Evolutionary conservation across 2,329 filamentous ascomycete species (phyloP).

Genomic region (Dactylellina sp.): DNA sequence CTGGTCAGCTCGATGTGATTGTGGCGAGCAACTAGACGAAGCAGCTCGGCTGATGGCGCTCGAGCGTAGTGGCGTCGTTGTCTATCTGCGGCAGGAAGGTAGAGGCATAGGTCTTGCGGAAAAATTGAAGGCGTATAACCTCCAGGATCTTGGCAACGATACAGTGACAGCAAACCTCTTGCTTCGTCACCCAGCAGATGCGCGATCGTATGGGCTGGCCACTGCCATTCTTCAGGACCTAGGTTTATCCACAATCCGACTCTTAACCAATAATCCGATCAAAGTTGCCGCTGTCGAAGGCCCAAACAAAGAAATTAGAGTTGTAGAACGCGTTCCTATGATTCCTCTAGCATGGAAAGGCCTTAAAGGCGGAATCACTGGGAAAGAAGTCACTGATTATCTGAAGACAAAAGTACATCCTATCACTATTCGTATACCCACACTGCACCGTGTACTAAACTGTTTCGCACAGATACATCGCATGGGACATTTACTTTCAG

Average conservation of each 20-base stretch:
- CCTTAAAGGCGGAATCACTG: slow-evolving; percentile 80
- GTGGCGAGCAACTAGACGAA: slow-evolving; percentile 96
- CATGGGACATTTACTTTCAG: slow-evolving; percentile 81
- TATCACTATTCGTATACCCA: slow-evolving; percentile 18
- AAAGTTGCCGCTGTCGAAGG: slow-evolving; percentile 96
- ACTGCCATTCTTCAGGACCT: slow-evolving; percentile 93
- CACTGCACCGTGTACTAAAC: background rate
- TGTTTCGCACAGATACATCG: slow-evolving; percentile 75
- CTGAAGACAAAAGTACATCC: slow-evolving; percentile 85
- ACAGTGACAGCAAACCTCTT: slow-evolving; percentile 96
- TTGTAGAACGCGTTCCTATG: slow-evolving; percentile 93
- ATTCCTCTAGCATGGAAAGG: slow-evolving; percentile 93
- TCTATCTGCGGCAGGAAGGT: slow-evolving; percentile 95
- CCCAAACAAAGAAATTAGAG: slow-evolving; percentile 84
- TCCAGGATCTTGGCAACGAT: slow-evolving; percentile 96
- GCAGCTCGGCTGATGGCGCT: slow-evolving; percentile 92
- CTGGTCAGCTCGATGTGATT: slow-evolving; percentile 97
- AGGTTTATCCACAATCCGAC: slow-evolving; percentile 78
- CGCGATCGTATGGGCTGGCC: slow-evolving; percentile 92
- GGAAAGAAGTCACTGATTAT: slow-evolving; percentile 92
- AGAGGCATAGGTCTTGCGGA: slow-evolving; percentile 93
- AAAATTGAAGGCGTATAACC: slow-evolving; percentile 97
- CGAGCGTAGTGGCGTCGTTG: slow-evolving; percentile 80
- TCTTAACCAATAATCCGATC: slow-evolving; percentile 97
- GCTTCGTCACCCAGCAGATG: slow-evolving; percentile 91